phyloP scores from a whole-genome alignment of 306 rosid genomes.

The Albizia julibrissin region DNA sequence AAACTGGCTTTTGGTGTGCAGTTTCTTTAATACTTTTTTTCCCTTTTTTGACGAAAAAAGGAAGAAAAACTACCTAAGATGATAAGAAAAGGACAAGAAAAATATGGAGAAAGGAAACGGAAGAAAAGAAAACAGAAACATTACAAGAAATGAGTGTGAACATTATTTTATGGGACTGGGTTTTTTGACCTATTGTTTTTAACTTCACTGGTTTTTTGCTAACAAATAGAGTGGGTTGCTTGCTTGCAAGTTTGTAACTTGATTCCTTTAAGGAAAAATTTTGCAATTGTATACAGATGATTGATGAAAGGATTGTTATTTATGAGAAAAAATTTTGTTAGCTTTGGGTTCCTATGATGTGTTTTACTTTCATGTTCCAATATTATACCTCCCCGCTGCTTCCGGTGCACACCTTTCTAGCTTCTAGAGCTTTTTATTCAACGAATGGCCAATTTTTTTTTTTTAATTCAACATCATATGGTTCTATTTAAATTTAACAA shows the following conservation, averaged over 20 bases:
- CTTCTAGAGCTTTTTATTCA: background rate
- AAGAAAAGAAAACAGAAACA: background rate
- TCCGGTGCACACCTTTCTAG: background rate
- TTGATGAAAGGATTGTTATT: conserved; percentile 30
- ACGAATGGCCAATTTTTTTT: no score
- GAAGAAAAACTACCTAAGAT: conserved; percentile 4
- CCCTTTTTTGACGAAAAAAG: background rate
- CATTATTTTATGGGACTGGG: background rate
- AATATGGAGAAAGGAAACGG: background rate
- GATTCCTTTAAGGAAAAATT: conserved; percentile 35
- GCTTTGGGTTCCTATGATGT: conserved; percentile 15
- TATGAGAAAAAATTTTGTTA: background rate
- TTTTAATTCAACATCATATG: background rate
- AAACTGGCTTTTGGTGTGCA: conserved; percentile 48
- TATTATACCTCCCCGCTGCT: background rate
- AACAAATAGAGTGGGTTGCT: conserved; percentile 33
- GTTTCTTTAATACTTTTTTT: conserved; percentile 36
- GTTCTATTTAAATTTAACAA: background rate
- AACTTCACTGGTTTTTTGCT: conserved; percentile 31
- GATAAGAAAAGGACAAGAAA: background rate
- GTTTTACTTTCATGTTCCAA: background rate
- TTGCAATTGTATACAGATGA: conserved; percentile 34
- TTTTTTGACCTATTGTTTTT: background rate
- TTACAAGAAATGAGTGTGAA: conserved; percentile 11
- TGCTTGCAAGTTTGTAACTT: conserved; percentile 46